Percentiles rank a stretch among this genome's conserved stretches.
These are phyloP conservation scores for Malassezia yamatoensis DNA, from an alignment of 1,284 basidiomycete species.

Conservation along the genomic window DNA sequence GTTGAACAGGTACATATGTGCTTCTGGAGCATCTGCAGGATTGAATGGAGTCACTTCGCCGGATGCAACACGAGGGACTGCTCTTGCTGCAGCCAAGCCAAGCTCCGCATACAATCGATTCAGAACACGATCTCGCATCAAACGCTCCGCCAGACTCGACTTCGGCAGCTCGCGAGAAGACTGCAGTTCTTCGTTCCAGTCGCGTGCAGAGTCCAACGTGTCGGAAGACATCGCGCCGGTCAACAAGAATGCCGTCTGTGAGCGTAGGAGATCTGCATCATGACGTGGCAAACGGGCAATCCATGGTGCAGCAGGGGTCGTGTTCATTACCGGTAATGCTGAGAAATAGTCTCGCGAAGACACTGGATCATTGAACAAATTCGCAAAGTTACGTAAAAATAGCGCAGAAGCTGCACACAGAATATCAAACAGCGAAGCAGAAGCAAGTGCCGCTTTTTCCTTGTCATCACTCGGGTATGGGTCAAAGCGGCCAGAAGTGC, in stretches of 20 bases:
- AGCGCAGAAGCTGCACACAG: slow-evolving; percentile 51
- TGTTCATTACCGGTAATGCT: slow-evolving; percentile 52
- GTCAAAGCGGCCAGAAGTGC: slow-evolving; percentile 43
- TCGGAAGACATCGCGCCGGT: slow-evolving; percentile 53
- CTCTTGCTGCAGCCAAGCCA: slow-evolving; percentile 52
- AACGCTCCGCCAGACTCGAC: slow-evolving; percentile 52
- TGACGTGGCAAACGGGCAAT: slow-evolving; percentile 49
- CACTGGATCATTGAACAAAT: slow-evolving; percentile 45
- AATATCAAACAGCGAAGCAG: slow-evolving; percentile 53
- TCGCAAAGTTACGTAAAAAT: slow-evolving; percentile 43
- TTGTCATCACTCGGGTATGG: slow-evolving; percentile 31
- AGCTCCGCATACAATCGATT: slow-evolving; percentile 55
- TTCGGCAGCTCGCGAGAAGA: slow-evolving; percentile 54
- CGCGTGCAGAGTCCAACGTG: slow-evolving; percentile 53
- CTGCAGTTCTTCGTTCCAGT: slow-evolving; percentile 58
- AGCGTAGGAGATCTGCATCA: slow-evolving; percentile 52
- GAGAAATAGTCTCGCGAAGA: slow-evolving; percentile 46
- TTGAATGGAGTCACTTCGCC: slow-evolving; percentile 54
- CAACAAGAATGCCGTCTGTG: slow-evolving; percentile 55
- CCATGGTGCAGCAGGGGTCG: slow-evolving; percentile 54
- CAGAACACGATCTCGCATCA: slow-evolving; percentile 54
- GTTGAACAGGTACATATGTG: slow-evolving; percentile 55
- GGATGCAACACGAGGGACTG: slow-evolving; percentile 52
- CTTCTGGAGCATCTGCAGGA: slow-evolving; percentile 53
- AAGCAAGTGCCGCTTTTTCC: slow-evolving; percentile 31